Base-by-base conservation (phyloP, 1,284 basidiomycete genomes). In the Boletus coffeatus region DNA sequence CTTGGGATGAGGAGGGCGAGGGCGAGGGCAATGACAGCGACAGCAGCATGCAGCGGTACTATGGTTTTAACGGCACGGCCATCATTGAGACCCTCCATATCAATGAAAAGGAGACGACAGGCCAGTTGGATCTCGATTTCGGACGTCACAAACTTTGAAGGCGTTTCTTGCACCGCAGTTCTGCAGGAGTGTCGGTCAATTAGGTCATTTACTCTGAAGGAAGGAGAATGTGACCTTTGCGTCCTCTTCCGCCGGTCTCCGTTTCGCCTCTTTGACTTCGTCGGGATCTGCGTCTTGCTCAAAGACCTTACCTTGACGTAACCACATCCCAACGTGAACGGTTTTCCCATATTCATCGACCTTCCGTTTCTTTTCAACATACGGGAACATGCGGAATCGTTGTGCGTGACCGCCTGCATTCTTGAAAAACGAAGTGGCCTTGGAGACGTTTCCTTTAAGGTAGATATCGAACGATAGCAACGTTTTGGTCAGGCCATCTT, bases 321-420 rank as follows among this genome's bases (percentile, higher is more conserved):
- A 73, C 96, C 96, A 98, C 83, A 93, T 92, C 37, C 88, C 95
- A 21, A 94, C 89, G 75, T 99, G 96, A 56, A 98, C 81, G 6
- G 89, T 91, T 79, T 99, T 97, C 2, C 97, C 97, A 74, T 94
- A 99, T 66, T 92, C 92, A 74, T 99, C 97, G 16, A 99, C 91
- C 67, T 90, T 82, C 66, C 94, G 81, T 71, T 92, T 95, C 73
- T 93, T 90, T 77, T 99, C 96, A 46, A 97, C 87, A 70, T 94
- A 94, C 0, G 97, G 97, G 77, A 98, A 99, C 92, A 98, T 98
- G 67, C 97, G 84, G 75, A 92, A 98, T 52, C 96, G 84, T 71
- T 88, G 90, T 48, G 81, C 81, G 69, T 87, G 88, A 36, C 79
- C 82, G 61, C 81, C 87, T 41, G 83, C 80, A 67, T 79, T 88